phyloP scores from a whole-genome alignment of 768 basidiomycete genomes.

The Dentipellis fragilis region DNA sequence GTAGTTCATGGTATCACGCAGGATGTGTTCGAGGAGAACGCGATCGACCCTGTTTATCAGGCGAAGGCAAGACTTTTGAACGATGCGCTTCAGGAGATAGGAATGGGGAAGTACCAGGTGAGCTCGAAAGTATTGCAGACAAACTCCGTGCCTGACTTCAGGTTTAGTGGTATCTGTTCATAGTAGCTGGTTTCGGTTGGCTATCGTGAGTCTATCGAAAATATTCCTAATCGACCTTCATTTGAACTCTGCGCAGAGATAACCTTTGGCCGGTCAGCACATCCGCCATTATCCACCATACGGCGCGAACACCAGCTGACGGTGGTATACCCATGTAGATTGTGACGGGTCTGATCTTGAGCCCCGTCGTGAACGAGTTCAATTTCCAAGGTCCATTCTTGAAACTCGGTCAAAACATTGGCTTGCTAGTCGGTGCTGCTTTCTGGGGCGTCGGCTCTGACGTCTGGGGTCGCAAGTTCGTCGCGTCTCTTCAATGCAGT shows the following conservation, averaged over 20 bases:
- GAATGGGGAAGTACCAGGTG: slow-evolving; percentile 49
- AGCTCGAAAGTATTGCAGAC: neutral
- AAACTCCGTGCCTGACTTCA: too few species aligned
- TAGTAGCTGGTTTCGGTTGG: slow-evolving; percentile 68
- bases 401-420: slow-evolving; percentile 62
- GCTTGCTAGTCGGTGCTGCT: slow-evolving; percentile 57
- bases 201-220: slow-evolving; percentile 40
- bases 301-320: neutral
- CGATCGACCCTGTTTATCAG: slow-evolving; percentile 34
- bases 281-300: neutral
- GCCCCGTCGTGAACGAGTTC: slow-evolving; percentile 59
- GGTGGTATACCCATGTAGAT: slow-evolving; percentile 26
- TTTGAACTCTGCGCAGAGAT: slow-evolving; percentile 30
- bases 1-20: neutral
- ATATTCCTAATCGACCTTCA: neutral
- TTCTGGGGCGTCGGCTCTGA: slow-evolving; percentile 64
- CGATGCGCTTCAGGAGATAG: slow-evolving; percentile 39
- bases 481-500: neutral
- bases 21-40: slow-evolving; percentile 2
- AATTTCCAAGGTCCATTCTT: slow-evolving; percentile 48
- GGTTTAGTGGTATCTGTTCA: slow-evolving; percentile 47
- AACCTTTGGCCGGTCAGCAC: slow-evolving; percentile 59
- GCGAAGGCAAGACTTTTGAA: slow-evolving; percentile 40
- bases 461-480: slow-evolving; percentile 59
- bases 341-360: slow-evolving; percentile 56